Evolutionary conservation across 352 stramenopile genomes (phyloP), one percentile per base, ranked within the genome.

Genomic region (Phytophthora pseudosyringae): DNA sequence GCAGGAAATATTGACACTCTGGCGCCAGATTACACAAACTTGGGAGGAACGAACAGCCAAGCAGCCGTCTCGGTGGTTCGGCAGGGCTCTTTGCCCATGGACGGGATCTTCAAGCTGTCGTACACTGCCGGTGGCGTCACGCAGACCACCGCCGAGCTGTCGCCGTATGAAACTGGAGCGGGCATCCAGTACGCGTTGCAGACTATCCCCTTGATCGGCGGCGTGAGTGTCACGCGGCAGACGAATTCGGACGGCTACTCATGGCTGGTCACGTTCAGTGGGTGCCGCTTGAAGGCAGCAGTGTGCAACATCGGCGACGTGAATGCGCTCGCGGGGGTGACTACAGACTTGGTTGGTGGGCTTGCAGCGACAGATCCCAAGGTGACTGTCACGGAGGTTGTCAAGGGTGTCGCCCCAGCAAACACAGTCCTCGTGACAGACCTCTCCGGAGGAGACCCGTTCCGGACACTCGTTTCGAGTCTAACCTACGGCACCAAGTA

Each of bases 261-360:
- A 15, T 98, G 93, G 93, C 76, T 84, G n/a, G 81, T 98, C 9
- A 96, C 94, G 16, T 98, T 98, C 56, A 87, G 73, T 35, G 83
- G 75, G n/a, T 98, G 91, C 40, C 74, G 80, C 52, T 78, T 75
- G 8, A 86, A 71, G 9, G 72, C 71, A 8, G 43, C 78, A 8
- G 78, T 99, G 8, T 98, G 96, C 71, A 98, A 98, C 67, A 88
- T 91, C 51, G 94, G 94, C 8, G 75, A 97, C 65, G 76, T 98
- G 18, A 78, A 74, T 15, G 12, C 66, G 25, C 75, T 98, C 2
- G 58, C 69, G 7, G 63, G 72, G 32, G 80, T 78, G 39, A 57
- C 54, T 15, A 83, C 78, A 4, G 71, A 64, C 25, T 74, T 93
- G 6, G 33, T 76, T 2, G 86, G 84, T 25, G 86, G 86, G 1